Base-by-base conservation (phyloP, 1,139 yeast genomes). In the Yamadazyma membranifaciens region DNA sequence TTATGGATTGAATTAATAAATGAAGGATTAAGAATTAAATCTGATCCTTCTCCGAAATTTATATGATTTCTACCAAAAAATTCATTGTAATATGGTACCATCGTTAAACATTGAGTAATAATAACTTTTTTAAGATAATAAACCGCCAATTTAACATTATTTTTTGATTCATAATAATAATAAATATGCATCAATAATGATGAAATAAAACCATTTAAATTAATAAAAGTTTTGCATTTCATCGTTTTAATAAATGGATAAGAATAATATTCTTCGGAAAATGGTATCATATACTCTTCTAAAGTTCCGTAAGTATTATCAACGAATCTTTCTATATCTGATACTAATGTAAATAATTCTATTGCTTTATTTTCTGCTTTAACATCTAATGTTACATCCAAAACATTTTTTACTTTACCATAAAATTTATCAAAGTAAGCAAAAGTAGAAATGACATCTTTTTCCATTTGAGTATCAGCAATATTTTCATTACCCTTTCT, bases 11-110 rank as follows among this genome's bases (percentile, higher is more conserved):
- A 44, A 9, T 52, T 43, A 38, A 64, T 59, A 3, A 67, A 34
- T 2, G 57, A 40, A 2, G 75, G 75, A 42, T 60, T 69, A 40
- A 70, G 47, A 9, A 69, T 54, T 38, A 69, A 51, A 47, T 68
- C 73, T 0, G 75, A 59, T 5, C 55, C 55, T 10, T 57, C 59
- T 3, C 69, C 74, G 48, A 70, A 69, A 42, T 63, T 58, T 3
- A 48, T 43, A 26, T 55, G 51, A 44, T 62, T 64, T 34, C 60
- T 58, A 33, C 45, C 43, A 34, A 68, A 52, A 32, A 71, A 51
- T 12, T 58, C 57, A 40, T 53, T 49, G 34, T 57, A 52, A n/a
- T 52, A 55, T 3, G 71, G 69, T 13, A 66, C 43, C 37, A 67
- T 52, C 26, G 65, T 71, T 9, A 57, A 47, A 34, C 55, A 47